Percentiles rank a stretch among this genome's conserved stretches.
phyloP scores from a whole-genome alignment of 2,329 filamentous ascomycete genomes.

The Paramyrothecium sp. region DNA sequence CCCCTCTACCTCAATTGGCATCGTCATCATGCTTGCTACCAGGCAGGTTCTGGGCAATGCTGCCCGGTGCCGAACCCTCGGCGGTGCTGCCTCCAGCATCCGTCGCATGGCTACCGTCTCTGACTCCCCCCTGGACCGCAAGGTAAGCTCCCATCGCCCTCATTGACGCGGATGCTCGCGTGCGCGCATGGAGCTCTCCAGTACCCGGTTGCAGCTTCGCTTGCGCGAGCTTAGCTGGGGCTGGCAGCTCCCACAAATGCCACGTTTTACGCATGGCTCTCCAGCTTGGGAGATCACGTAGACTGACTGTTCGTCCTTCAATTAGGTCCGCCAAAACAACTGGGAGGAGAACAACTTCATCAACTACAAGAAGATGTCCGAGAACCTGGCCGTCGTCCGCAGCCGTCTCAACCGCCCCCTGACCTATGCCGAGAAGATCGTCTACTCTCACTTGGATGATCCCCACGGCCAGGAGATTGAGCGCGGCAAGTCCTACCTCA shows the following conservation, averaged over 20 bases:
- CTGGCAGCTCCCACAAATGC: background rate
- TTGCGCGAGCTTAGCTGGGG: background rate
- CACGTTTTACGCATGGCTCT: background rate
- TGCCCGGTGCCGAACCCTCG: slow-evolving; percentile 58
- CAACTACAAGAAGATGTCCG: slow-evolving; percentile 99
- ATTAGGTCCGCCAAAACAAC: slow-evolving; percentile 86
- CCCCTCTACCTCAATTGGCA: slow-evolving; percentile 28
- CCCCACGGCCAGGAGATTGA: slow-evolving; percentile 94
- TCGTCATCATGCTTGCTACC: slow-evolving; percentile 64
- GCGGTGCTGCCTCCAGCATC: slow-evolving; percentile 57
- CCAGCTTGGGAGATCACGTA: background rate
- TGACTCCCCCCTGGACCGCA: slow-evolving; percentile 84
- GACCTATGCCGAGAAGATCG: slow-evolving; percentile 95
- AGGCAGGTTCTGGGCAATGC: slow-evolving; percentile 67
- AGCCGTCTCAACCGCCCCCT: slow-evolving; percentile 87
- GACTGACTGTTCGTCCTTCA: background rate
- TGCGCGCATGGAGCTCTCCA: background rate
- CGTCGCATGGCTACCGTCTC: slow-evolving; percentile 81
- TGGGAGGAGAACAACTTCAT: slow-evolving; percentile 96
- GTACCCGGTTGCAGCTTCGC: background rate
- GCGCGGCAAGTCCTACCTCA: slow-evolving; percentile 93
- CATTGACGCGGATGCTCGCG: background rate
- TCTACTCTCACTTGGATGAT: slow-evolving; percentile 98
- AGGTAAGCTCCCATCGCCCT: slow-evolving; percentile 53
- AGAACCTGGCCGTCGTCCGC: slow-evolving; percentile 92